Base-by-base conservation (phyloP, 345 rosid species). In the Aquilaria sinensis region DNA sequence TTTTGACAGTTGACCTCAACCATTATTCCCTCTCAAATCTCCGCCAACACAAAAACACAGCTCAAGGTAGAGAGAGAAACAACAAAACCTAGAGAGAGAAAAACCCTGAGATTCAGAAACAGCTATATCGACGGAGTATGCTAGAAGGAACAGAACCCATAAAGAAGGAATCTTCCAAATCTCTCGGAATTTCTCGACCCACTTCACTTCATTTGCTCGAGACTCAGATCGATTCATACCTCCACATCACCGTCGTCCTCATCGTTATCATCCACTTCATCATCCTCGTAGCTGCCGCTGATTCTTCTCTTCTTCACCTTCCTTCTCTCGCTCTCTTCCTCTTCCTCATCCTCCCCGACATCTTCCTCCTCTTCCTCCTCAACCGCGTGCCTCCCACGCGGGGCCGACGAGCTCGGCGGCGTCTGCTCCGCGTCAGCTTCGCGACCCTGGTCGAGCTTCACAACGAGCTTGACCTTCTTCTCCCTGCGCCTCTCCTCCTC, bases 1-100 rank as follows among this genome's bases (percentile, higher is more conserved):
- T 80, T 79, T 81, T 81, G 78, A 86, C 94, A 84, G 94, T 91
- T 91, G 97, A 85, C 94, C 84, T 54, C 78, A 78, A 82, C 94
- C 78, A 79, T 83, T 86, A 78, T 56, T 58, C 68, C 66, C 78
- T 58, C 75, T 58, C 83, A 60, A 68, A 57, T 59, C 31, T 65
- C 74, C 71, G 71, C 72, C 74, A 63, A 73, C 71, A 63, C 60
- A 46, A 63, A 51, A 62, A 10, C 70, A 65, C 59, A 47, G 66
- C 48, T 62, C 12, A 37, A 58, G 8, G 43, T 14, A 47, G 33
- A 67, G 60, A 55, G 23, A 67, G 23, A 55, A 52, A 67, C 46
- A 50, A 12, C 13, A 31, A 12, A 59, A 57, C 12, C 30, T 43
- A 67, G 60, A 62, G 58, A 72, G 66, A 66, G 58, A 66, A 10